Evolutionary conservation across 495 filamentous ascomycete species (phyloP).

Genomic region (Lepraria neglecta): DNA sequence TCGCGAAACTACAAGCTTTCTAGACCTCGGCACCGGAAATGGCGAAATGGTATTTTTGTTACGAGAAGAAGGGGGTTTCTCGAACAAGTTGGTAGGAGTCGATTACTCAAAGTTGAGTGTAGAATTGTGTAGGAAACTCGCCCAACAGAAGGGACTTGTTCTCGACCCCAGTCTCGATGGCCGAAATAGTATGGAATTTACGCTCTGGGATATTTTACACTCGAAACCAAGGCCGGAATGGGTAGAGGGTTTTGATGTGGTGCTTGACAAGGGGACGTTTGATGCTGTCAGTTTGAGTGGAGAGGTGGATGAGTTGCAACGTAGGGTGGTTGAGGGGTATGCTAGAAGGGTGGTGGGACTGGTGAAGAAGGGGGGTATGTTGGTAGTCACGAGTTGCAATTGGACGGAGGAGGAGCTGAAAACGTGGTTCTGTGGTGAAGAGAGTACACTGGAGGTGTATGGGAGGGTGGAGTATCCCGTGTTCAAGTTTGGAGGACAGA

Average conservation of each 20-base stretch:
- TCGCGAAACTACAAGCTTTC: constrained; percentile 41
- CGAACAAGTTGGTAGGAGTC: constrained; percentile 68
- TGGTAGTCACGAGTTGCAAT: constrained; percentile 92
- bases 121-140: constrained; percentile 55
- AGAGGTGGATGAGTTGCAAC: constrained; percentile 48
- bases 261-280: constrained; percentile 95
- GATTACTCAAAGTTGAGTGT: constrained; percentile 77
- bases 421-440: constrained; percentile 56
- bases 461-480: constrained; percentile 70
- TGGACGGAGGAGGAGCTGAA: constrained; percentile 89
- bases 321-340: constrained; percentile 67
- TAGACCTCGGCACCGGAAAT: constrained; percentile 86
- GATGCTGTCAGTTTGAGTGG: constrained; percentile 77
- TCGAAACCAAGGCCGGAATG: constrained; percentile 28
- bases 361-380: constrained; percentile 60
- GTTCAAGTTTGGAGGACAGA: constrained; percentile 54
- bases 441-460: constrained; percentile 47
- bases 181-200: constrained; percentile 50
- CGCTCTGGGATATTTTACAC: constrained; percentile 68
- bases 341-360: constrained; percentile 55
- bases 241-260: constrained; percentile 61
- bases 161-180: constrained; percentile 3
- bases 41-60: constrained; percentile 79
- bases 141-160: constrained; percentile 29
- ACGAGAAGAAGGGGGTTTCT: constrained; percentile 50